Evolutionary conservation across 306 rosid genomes (phyloP).

Genomic region (Cucurbita ficifolia): DNA sequence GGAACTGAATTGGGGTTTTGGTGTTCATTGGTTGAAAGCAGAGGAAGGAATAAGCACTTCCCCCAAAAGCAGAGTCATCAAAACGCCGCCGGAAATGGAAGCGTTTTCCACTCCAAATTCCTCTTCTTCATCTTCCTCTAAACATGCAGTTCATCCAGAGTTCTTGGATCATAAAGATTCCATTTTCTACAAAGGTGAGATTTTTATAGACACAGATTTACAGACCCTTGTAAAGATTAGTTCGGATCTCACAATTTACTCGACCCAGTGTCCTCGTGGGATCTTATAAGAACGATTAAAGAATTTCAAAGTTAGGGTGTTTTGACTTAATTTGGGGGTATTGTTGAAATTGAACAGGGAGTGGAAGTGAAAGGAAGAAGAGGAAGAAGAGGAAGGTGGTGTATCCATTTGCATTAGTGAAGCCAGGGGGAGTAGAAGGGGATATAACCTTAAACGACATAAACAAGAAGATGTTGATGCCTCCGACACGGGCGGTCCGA

Average conservation of each 20-base stretch:
- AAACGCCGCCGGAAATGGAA: background rate
- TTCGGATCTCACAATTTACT: too few species aligned
- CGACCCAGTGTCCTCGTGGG: too few species aligned
- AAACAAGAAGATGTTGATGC: slow-evolving; percentile 76
- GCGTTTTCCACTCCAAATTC: slow-evolving; percentile 29
- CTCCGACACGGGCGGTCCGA: slow-evolving; percentile 74
- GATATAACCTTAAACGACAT: slow-evolving; percentile 88
- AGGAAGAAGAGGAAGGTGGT: slow-evolving; percentile 30
- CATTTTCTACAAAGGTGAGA: too few species aligned
- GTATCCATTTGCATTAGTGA: slow-evolving; percentile 91
- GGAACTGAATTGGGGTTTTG: background rate
- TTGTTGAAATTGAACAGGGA: background rate
- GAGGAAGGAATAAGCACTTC: slow-evolving; percentile 34
- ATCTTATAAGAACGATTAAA: too few species aligned
- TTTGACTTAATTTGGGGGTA: too few species aligned
- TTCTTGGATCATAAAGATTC: slow-evolving; percentile 6
- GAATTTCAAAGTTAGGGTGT: too few species aligned
- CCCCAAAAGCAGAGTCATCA: slow-evolving; percentile 6
- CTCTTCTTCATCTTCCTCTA: slow-evolving; percentile 55
- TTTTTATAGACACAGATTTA: too few species aligned
- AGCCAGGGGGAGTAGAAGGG: slow-evolving; percentile 84
- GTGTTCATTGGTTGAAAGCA: background rate
- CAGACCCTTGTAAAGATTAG: too few species aligned
- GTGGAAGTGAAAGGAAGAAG: background rate
- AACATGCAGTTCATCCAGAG: slow-evolving; percentile 18